A percentile compares a stretch with the other conserved stretches of the same genome.
Conservation (phyloP, 108 stramenopile genomes). For the Stephanodiscus minutulus region DNA sequence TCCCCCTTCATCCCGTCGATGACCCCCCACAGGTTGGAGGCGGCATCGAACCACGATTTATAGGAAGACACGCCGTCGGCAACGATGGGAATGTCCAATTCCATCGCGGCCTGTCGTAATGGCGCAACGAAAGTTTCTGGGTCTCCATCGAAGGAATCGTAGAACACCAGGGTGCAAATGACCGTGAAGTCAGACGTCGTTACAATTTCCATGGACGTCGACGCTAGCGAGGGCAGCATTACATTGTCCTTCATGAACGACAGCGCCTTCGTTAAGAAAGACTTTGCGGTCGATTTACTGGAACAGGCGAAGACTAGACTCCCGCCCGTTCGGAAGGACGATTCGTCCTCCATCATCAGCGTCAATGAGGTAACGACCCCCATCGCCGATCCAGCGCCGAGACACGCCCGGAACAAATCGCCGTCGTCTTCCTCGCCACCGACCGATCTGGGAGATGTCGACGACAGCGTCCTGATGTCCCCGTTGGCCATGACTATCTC, state of each 20-base stretch:
- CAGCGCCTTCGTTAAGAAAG: constrained; percentile 14
- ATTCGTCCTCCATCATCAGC: constrained; percentile 14
- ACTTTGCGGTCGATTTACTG: constrained; percentile 7
- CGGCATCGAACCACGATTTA: constrained; percentile 30
- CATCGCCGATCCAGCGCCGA: constrained; percentile 33
- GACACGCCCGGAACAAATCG: constrained; percentile 25
- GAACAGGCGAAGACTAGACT: constrained; percentile 23
- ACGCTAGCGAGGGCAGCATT: constrained; percentile 7
- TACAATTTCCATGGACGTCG: constrained; percentile 31
- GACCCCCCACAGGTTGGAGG: constrained; percentile 23
- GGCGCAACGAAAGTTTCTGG: constrained; percentile 12
- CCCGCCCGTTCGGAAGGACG: constrained; percentile 21
- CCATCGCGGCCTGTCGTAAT: constrained; percentile 15
- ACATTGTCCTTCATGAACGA: constrained; percentile 19
- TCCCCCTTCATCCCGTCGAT: constrained; percentile 28
- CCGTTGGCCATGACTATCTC: constrained; percentile 30
- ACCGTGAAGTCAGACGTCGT: constrained; percentile 17
- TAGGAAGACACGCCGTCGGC: constrained; percentile 20
- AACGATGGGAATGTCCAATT: constrained; percentile 19
- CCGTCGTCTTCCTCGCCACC: constrained; percentile 1
- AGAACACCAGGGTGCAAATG: constrained; percentile 23
- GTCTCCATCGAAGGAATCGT: constrained; percentile 24
- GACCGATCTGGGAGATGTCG: not conserved
- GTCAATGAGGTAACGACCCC: constrained; percentile 36
- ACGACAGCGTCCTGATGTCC: constrained; percentile 3